Evolutionary conservation across 208 protist genomes (phyloP).

Genomic region (Naegleria lovaniensis): DNA sequence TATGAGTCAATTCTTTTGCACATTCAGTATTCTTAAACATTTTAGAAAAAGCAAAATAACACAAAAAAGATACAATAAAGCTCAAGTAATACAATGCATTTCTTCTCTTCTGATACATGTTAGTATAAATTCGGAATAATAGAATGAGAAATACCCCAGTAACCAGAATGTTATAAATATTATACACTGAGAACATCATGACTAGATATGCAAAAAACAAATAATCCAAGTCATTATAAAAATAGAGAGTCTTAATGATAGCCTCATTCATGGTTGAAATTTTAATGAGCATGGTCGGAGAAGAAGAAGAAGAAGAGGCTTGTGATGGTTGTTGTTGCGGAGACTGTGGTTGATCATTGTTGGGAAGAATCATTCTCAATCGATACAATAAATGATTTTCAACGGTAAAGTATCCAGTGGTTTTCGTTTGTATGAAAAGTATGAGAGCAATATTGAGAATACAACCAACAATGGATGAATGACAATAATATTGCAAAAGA

Average conservation of each 20-base stretch:
- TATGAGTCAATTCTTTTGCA: background rate
- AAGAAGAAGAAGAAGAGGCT: background rate
- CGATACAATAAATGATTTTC: background rate
- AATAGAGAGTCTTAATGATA: background rate
- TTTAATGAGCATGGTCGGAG: background rate
- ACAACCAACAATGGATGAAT: background rate
- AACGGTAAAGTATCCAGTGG: background rate
- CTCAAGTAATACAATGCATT: background rate
- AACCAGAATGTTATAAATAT: background rate
- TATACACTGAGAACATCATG: background rate
- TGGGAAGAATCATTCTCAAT: background rate
- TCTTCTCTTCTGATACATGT: background rate
- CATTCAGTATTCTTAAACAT: background rate
- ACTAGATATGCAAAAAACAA: background rate
- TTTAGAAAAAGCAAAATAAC: background rate
- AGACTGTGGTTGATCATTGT: no score
- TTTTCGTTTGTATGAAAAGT: background rate
- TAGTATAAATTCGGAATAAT: background rate
- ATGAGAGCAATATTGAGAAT: background rate
- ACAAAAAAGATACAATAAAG: background rate
- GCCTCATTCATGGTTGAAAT: background rate
- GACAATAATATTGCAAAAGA: background rate
- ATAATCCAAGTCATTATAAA: background rate
- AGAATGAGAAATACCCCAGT: background rate
- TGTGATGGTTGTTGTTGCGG: background rate